Percentiles rank a stretch among this genome's conserved stretches.
Conservation (phyloP, 2,329 filamentous ascomycete species). For the Hansfordia pulvinata region DNA sequence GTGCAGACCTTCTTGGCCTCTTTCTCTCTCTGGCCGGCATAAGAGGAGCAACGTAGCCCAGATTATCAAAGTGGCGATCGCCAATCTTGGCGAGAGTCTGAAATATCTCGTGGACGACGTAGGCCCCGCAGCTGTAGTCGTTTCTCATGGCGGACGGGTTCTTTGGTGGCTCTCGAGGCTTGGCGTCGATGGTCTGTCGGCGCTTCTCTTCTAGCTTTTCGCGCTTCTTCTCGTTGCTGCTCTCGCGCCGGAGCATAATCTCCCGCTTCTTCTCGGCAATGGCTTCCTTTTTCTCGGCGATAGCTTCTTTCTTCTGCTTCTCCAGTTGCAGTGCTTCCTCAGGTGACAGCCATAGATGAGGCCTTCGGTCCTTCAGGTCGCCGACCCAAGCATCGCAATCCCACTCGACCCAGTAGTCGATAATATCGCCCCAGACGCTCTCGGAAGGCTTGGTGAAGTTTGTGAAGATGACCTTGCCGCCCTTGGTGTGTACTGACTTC, state of each 20-base stretch:
- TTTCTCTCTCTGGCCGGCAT: too few species aligned
- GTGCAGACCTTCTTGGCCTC: too few species aligned
- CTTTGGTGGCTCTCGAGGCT: slow-evolving; percentile 12
- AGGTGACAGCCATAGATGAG: slow-evolving; percentile 43
- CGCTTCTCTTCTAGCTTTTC: slow-evolving; percentile 11
- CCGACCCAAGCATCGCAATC: slow-evolving; percentile 62
- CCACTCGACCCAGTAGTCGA: slow-evolving; percentile 64
- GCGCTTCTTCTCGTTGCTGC: slow-evolving; percentile 8
- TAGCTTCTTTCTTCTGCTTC: slow-evolving; percentile 20
- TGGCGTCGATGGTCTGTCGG: slow-evolving; percentile 8
- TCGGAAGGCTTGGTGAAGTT: slow-evolving; percentile 61
- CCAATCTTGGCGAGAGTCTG: slow-evolving; percentile 17
- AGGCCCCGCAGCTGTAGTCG: slow-evolving; percentile 17
- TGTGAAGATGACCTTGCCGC: slow-evolving; percentile 58
- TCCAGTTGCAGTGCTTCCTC: slow-evolving; percentile 24
- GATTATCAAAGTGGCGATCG: slow-evolving; percentile 15
- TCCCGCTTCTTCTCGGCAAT: slow-evolving; percentile 14
- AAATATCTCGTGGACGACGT: slow-evolving; percentile 17
- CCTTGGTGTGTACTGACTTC: slow-evolving; percentile 53
- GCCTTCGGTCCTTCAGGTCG: slow-evolving; percentile 44
- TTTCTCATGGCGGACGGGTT: slow-evolving; percentile 18
- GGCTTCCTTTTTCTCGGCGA: too few species aligned
- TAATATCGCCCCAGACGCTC: slow-evolving; percentile 58
- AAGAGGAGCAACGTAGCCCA: too few species aligned
- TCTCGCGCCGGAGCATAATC: slow-evolving; percentile 3